Evolutionary conservation across 164 flowering plant species (phyloP).

Genomic region (Paratinospora sagittata): DNA sequence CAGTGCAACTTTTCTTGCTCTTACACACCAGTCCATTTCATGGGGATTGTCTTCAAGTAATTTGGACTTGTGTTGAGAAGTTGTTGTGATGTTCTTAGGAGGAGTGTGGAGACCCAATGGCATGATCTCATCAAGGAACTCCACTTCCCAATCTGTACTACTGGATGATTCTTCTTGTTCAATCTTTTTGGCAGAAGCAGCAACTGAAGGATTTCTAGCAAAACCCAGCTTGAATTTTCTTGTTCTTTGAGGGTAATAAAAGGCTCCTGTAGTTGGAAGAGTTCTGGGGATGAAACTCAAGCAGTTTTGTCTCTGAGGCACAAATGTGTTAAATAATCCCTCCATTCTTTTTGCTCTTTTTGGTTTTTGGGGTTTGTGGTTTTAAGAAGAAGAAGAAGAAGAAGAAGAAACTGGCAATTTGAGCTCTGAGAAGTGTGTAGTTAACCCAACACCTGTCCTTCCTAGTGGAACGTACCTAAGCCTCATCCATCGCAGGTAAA

Average conservation of each 20-base stretch:
- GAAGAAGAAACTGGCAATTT: no score
- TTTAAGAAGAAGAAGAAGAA: no score
- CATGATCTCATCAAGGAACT: slow-evolving; percentile 60
- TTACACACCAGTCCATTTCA: slow-evolving; percentile 87
- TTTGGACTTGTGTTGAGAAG: slow-evolving; percentile 33
- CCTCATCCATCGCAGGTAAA: no score
- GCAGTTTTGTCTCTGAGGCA: slow-evolving; percentile 17
- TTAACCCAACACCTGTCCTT: no score
- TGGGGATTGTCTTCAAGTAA: slow-evolving; percentile 36
- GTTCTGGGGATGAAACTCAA: slow-evolving; percentile 15
- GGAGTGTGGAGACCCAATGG: slow-evolving; percentile 38
- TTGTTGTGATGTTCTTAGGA: slow-evolving; percentile 30
- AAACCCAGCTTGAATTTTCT: slow-evolving; percentile 10
- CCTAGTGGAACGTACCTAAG: no score
- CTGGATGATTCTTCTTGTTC: slow-evolving; percentile 13
- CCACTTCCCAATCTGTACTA: slow-evolving; percentile 57
- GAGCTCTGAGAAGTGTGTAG: no score
- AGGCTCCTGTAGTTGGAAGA: slow-evolving; percentile 14
- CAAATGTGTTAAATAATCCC: slow-evolving; percentile 23
- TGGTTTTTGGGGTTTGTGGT: no score
- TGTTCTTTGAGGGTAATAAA: slow-evolving; percentile 7
- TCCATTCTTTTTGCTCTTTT: no score
- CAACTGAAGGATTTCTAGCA: neutral
- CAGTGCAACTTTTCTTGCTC: slow-evolving; percentile 70
- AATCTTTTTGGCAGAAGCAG: slow-evolving; percentile 1